Percentiles rank a stretch among this genome's conserved stretches.
phyloP scores from a whole-genome alignment of 345 rosid genomes.

The Dovyalis caffra region DNA sequence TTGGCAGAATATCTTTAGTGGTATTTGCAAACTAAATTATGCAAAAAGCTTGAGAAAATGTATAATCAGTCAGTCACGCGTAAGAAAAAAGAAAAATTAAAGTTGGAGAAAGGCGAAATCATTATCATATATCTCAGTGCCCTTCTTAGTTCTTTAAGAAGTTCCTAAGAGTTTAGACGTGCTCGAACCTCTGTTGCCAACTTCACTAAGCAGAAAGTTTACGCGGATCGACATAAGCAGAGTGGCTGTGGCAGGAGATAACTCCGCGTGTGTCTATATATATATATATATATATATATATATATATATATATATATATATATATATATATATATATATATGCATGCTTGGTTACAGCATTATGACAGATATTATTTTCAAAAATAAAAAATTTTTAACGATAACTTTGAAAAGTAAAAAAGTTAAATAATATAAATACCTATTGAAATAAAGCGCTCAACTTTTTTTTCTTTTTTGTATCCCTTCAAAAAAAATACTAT shows the following conservation, averaged over 20 bases:
- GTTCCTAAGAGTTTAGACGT: neutral
- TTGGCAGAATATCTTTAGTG: constrained; percentile 13
- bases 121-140: constrained; percentile 24
- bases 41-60: constrained; percentile 18
- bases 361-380: too few relatives aligned
- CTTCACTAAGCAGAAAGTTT: constrained; percentile 28
- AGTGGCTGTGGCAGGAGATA: constrained; percentile 22
- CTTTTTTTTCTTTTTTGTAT: too few relatives aligned
- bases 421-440: too few relatives aligned
- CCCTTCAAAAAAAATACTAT: too few relatives aligned
- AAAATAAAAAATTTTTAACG: too few relatives aligned
- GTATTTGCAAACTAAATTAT: constrained; percentile 13
- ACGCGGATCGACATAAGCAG: constrained; percentile 8
- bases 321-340: too few relatives aligned
- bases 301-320: too few relatives aligned
- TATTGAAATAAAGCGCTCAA: too few relatives aligned
- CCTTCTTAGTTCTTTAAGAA: neutral
- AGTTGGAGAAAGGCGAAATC: constrained; percentile 30
- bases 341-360: too few relatives aligned
- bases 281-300: too few relatives aligned
- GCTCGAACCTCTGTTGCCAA: constrained; percentile 27
- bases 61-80: constrained; percentile 44
- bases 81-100: constrained; percentile 21
- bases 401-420: too few relatives aligned
- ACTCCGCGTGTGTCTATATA: too few relatives aligned